Conservation (phyloP, 805 yeast genomes). For the Debaryomyces tyrocola region DNA sequence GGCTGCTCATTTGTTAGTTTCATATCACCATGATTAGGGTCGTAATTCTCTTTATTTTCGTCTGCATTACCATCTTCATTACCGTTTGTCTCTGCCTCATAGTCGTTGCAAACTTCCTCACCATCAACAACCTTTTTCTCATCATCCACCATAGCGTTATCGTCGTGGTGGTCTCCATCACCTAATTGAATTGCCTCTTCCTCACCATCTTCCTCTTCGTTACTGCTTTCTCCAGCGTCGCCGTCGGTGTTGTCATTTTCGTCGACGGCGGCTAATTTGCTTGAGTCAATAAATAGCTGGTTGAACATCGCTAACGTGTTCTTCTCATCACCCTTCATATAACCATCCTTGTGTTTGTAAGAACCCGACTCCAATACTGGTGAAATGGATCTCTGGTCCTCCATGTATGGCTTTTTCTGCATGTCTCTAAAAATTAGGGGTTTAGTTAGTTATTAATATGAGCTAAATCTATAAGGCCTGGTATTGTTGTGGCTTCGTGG, state of each 20-base stretch:
- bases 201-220: neutral
- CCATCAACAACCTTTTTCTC: neutral
- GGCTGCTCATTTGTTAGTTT: neutral
- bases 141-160: neutral
- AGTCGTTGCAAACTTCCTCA: neutral
- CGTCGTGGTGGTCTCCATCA: neutral
- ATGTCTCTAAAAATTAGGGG: neutral
- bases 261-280: conserved; percentile 1
- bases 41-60: conserved; percentile 3
- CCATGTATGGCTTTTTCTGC: conserved; percentile 2
- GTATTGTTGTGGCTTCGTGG: no score
- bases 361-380: conserved; percentile 3
- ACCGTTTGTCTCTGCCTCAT: neutral
- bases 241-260: neutral
- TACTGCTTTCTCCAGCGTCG: neutral
- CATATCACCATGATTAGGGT: neutral
- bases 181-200: neutral
- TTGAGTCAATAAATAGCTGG: conserved; percentile 1
- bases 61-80: neutral
- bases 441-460: no score
- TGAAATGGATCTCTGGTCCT: conserved; percentile 5
- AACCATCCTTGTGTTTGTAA: neutral
- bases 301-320: conserved; percentile 1
- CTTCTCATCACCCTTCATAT: neutral
- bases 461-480: no score